phyloP scores from a whole-genome alignment of 164 flowering plant genomes.

The Echeveria elegans region DNA sequence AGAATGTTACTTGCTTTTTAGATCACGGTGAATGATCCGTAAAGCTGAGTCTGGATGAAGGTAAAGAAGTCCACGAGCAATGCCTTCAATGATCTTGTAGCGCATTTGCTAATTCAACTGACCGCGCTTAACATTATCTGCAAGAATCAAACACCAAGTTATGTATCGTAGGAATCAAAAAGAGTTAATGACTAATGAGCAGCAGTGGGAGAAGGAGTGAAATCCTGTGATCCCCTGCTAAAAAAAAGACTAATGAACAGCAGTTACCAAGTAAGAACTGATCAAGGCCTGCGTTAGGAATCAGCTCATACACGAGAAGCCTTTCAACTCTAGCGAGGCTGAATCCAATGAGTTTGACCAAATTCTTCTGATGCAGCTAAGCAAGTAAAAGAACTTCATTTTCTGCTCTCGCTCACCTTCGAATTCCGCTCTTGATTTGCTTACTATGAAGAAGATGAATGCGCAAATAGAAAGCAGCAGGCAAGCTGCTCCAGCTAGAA shows the following conservation, averaged over 20 bases:
- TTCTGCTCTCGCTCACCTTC: conserved; percentile 3
- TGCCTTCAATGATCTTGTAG: conserved; percentile 3
- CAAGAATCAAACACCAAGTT: not conserved
- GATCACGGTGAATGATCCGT: conserved; percentile 5
- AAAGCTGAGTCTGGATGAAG: conserved; percentile 5
- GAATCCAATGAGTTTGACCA: conserved; percentile 14
- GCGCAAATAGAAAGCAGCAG: conserved; percentile 7
- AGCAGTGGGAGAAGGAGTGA: too few relatives aligned
- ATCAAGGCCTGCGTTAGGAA: conserved; percentile 12
- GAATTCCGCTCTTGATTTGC: conserved; percentile 7
- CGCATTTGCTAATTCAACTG: not conserved
- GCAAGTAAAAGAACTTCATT: conserved; percentile 14
- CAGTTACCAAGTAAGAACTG: conserved; percentile 2
- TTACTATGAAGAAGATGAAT: conserved; percentile 1
- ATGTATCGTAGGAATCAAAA: not conserved
- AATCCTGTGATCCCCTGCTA: too few relatives aligned
- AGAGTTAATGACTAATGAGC: not conserved
- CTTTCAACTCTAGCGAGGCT: conserved; percentile 9
- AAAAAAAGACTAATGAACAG: too few relatives aligned
- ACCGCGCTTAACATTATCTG: not conserved
- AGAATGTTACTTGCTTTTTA: conserved; percentile 9
- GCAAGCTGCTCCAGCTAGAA: conserved; percentile 3
- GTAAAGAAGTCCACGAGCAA: conserved; percentile 3
- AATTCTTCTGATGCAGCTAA: conserved; percentile 18
- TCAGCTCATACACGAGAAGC: conserved; percentile 16